Percentiles rank a stretch among this genome's conserved stretches.
Conservation (phyloP, 305 asterid species). For the Petunia hybrid region DNA sequence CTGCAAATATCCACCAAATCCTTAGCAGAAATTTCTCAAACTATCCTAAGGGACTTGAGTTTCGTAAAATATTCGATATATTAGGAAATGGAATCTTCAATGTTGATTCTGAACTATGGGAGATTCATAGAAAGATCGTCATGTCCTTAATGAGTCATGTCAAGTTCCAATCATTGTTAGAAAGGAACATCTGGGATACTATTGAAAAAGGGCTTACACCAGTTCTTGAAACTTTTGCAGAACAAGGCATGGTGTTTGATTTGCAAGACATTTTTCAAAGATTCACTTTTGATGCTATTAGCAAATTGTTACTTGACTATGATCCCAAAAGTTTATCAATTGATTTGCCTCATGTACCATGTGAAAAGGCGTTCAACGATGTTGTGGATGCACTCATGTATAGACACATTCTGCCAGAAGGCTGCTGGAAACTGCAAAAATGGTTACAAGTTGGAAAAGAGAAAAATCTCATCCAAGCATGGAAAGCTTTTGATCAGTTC, state of each 20-base stretch:
- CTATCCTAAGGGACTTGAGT: no score
- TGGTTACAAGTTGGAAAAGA: slow-evolving; percentile 34
- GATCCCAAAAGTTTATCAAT: slow-evolving; percentile 28
- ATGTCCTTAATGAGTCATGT: not conserved
- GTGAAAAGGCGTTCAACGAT: slow-evolving; percentile 16
- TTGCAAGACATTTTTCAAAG: no score
- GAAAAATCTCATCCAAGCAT: slow-evolving; percentile 18
- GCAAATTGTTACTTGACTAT: slow-evolving; percentile 9
- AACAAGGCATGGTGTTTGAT: no score
- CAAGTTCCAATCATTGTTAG: slow-evolving; percentile 1
- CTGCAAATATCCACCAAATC: no score
- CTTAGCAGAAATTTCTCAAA: no score
- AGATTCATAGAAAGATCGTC: no score
- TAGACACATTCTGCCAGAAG: slow-evolving; percentile 7
- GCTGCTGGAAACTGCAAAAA: slow-evolving; percentile 33
- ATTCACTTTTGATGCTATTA: no score
- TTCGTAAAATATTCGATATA: slow-evolving; percentile 14
- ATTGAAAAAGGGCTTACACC: no score
- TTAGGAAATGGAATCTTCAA: slow-evolving; percentile 36
- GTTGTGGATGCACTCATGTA: not conserved
- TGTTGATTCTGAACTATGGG: no score
- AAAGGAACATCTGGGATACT: not conserved
- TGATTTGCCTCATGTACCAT: not conserved
- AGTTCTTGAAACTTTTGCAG: no score
- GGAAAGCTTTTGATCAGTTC: slow-evolving; percentile 26